Percentiles rank a stretch among this genome's conserved stretches.
These are phyloP conservation scores for Gossypium australe DNA, from an alignment of 345 rosid species.

Conservation along the genomic window DNA sequence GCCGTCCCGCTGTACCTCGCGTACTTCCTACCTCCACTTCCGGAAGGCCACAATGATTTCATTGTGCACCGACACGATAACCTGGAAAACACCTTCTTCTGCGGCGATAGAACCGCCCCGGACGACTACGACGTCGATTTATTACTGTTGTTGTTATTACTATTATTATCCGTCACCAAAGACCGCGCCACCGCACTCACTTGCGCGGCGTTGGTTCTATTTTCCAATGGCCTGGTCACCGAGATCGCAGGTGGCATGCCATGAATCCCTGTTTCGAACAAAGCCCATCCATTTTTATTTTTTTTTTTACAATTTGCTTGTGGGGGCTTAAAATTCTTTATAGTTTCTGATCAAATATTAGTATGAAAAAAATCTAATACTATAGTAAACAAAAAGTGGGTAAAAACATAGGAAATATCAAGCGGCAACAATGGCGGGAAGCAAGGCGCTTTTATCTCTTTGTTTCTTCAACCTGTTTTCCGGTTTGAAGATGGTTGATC, in stretches of 20 bases:
- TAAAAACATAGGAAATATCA: background rate
- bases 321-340: background rate
- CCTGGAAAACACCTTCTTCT: slow-evolving; percentile 9
- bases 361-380: background rate
- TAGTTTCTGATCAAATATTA: background rate
- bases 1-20: slow-evolving; percentile 41
- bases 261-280: slow-evolving; percentile 19
- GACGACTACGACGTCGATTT: background rate
- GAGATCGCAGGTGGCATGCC: slow-evolving; percentile 16
- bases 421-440: slow-evolving; percentile 4
- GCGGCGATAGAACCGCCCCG: background rate
- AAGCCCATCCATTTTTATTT: slow-evolving; percentile 8
- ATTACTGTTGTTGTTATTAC: background rate
- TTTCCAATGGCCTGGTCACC: background rate
- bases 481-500: background rate
- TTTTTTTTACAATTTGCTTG: background rate
- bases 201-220: background rate
- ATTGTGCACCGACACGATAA: slow-evolving; percentile 11
- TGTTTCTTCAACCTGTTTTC: background rate
- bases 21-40: slow-evolving; percentile 22
- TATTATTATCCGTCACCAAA: background rate
- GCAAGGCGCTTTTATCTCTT: background rate
- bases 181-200: slow-evolving; percentile 1
- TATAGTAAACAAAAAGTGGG: background rate
- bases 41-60: slow-evolving; percentile 9